A percentile compares a stretch with the other conserved stretches of the same genome.
Conservation (phyloP, 306 rosid genomes). For the Pterocarpus macrocarpus region DNA sequence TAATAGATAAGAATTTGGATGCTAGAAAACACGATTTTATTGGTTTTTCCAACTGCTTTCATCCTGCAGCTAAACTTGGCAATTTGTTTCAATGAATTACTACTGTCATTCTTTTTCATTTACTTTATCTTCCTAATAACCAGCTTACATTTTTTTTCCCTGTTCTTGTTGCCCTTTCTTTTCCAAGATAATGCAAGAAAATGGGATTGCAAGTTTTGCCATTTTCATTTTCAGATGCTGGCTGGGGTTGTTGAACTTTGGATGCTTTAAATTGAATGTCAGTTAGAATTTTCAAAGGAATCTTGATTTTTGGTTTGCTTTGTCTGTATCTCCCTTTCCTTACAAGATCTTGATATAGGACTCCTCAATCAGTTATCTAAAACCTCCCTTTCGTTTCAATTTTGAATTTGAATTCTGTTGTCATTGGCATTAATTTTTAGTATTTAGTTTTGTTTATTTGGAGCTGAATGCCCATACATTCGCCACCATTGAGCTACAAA, state of each 20-base stretch:
- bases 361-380: neutral
- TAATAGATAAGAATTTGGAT: neutral
- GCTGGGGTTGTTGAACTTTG: slow-evolving; percentile 6
- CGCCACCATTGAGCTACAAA: too few relatives aligned
- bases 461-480: neutral
- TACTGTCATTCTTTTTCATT: neutral
- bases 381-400: neutral
- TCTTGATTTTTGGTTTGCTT: slow-evolving; percentile 11
- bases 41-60: neutral
- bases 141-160: neutral
- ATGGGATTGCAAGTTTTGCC: neutral
- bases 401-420: neutral
- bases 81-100: neutral
- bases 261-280: slow-evolving; percentile 25
- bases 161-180: neutral
- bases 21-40: slow-evolving; percentile 14
- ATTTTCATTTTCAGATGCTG: neutral
- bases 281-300: neutral
- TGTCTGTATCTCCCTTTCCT: neutral
- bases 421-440: neutral
- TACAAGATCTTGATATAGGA: slow-evolving; percentile 9
- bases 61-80: neutral
- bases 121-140: neutral
- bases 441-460: slow-evolving; percentile 16
- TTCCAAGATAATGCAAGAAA: neutral